Evolutionary conservation across 306 rosid genomes (phyloP), one percentile per base, ranked within the genome.

Genomic region (Casuarina cunninghamiana): DNA sequence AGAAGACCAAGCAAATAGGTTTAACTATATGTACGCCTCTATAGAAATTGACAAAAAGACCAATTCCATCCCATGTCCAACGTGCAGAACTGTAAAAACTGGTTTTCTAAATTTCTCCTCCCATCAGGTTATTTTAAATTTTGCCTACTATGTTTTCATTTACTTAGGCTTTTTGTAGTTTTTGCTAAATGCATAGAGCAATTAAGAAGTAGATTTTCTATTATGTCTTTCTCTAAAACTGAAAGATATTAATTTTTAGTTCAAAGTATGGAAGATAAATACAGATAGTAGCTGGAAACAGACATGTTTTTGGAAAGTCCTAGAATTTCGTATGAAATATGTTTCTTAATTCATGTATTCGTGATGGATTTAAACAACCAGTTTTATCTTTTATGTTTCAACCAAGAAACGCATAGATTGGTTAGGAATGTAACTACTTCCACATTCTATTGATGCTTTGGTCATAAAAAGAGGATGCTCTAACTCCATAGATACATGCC

Each of bases 121-220:
- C 51, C 77, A 60, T 26, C 8, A 58, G 54, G 57, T 42, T 54
- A 77, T 55, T 69, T 45, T 44, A 26, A 11, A 58, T 19, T 58
- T 58, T 58, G 5, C 65, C 65, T 26, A 58, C 26, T 26, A 26
- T 9, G 65, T 58, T 58, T 58, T 26, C 65, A 26, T 26, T 58
- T 19, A 58, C 15, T 8, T 26, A 8, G 2, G 26, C 39, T 0
- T 58, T 58, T 17, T 32, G 32, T 58, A 19, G 15, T 58, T 58
- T 9, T 10, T n/a, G 15, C 65, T 58, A 19, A 58, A 26, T 11
- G 26, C 65, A 21, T 58, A 58, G 26, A 58, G 11, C 21, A 10
- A 19, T 58, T 58, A 6, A 10, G 26, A 26, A 35, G 35, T 19
- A 19, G 35, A 58, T 9, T 21, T 21, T 57, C 26, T 58, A 26